phyloP scores from a whole-genome alignment of 768 basidiomycete genomes.

The Kwoniella sp. region DNA sequence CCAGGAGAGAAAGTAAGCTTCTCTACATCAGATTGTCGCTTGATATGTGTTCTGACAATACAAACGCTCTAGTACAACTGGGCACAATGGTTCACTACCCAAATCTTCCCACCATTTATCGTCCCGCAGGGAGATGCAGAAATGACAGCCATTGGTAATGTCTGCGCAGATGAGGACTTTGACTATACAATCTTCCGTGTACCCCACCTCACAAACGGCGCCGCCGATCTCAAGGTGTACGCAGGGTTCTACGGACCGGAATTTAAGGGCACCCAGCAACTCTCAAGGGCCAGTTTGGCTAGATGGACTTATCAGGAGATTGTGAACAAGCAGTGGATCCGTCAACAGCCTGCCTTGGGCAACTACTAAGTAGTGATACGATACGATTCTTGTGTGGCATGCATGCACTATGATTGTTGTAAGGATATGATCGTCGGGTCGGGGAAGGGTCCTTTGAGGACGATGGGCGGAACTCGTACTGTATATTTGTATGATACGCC shows the following conservation, averaged over 20 bases:
- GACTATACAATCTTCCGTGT: slow-evolving; percentile 23
- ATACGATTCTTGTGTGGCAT: no score
- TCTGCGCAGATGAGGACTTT: slow-evolving; percentile 13
- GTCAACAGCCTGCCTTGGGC: slow-evolving; percentile 18
- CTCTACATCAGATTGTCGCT: neutral
- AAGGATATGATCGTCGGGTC: no score
- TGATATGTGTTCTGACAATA: neutral
- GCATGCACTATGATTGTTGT: no score
- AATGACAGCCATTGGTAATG: slow-evolving; percentile 9
- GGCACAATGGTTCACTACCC: slow-evolving; percentile 16
- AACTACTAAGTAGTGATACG: no score
- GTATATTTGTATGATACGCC: no score
- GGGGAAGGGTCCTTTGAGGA: no score
- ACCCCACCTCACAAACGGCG: slow-evolving; percentile 6
- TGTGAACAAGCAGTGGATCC: slow-evolving; percentile 5
- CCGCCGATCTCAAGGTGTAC: slow-evolving; percentile 5
- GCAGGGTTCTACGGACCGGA: slow-evolving; percentile 16
- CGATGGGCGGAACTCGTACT: no score
- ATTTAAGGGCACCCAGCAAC: slow-evolving; percentile 15
- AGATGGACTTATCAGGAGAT: slow-evolving; percentile 16
- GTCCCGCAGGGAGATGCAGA: slow-evolving; percentile 19
- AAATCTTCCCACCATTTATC: slow-evolving; percentile 6
- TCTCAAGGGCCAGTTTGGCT: slow-evolving; percentile 13
- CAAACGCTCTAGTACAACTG: slow-evolving; percentile 10
- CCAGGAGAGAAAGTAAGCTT: slow-evolving; percentile 14